phyloP scores from a whole-genome alignment of 2,329 filamentous ascomycete species.

The Pseudogymnoascus sp. region DNA sequence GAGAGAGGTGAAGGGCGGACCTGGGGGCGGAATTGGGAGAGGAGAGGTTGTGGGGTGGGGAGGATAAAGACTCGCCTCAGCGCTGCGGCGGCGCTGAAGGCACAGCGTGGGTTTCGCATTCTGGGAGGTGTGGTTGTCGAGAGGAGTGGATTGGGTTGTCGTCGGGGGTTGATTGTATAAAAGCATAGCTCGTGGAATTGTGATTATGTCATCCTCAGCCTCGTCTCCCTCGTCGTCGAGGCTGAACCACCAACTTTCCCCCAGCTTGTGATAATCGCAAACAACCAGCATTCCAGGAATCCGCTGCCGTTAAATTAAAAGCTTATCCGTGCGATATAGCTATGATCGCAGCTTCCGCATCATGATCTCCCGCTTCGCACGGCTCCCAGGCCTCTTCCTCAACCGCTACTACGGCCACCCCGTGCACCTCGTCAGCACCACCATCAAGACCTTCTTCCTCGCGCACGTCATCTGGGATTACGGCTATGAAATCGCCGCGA shows the following conservation, averaged over 20 bases:
- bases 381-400: neutral
- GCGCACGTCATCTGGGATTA: slow-evolving; percentile 51
- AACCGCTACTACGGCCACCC: slow-evolving; percentile 17
- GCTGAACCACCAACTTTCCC: neutral
- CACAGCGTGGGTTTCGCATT: slow-evolving; percentile 22
- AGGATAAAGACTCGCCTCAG: slow-evolving; percentile 41
- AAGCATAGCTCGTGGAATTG: neutral
- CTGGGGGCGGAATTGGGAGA: slow-evolving; percentile 18
- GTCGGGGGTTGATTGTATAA: neutral
- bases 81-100: slow-evolving; percentile 38
- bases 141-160: neutral
- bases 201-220: slow-evolving; percentile 6
- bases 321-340: neutral
- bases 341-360: neutral
- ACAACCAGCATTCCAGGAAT: neutral
- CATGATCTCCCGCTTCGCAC: neutral
- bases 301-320: neutral
- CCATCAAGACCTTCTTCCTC: slow-evolving; percentile 39
- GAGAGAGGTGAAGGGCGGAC: slow-evolving; percentile 5
- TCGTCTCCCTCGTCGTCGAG: neutral
- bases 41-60: slow-evolving; percentile 26
- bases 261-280: neutral
- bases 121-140: neutral
- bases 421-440: slow-evolving; percentile 35
- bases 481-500: slow-evolving; percentile 49